phyloP scores from a whole-genome alignment of 495 filamentous ascomycete species.

The Rostrohypoxylon terebratum region DNA sequence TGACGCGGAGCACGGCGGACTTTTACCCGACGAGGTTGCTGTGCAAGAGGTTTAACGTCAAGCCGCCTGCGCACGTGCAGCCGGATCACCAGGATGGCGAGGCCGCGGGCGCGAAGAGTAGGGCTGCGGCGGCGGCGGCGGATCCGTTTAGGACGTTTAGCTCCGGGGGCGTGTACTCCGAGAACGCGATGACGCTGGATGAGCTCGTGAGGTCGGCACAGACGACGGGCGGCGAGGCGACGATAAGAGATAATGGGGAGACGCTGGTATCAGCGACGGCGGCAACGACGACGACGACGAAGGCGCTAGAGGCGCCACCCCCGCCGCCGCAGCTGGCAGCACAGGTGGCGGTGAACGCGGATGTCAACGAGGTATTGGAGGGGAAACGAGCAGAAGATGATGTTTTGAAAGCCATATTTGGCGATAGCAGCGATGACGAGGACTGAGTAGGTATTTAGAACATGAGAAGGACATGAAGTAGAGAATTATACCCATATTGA shows the following conservation, averaged over 20 bases:
- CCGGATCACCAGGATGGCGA: conserved; percentile 59
- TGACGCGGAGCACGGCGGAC: conserved; percentile 78
- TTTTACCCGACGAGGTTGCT: conserved; percentile 87
- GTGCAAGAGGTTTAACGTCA: conserved; percentile 93
- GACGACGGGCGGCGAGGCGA: neutral
- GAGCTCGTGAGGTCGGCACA: conserved; percentile 64
- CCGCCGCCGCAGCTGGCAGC: conserved; percentile 24
- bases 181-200: conserved; percentile 63
- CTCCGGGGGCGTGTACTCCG: conserved; percentile 39
- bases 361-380: conserved; percentile 88
- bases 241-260: neutral
- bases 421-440: conserved; percentile 83
- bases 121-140: no score
- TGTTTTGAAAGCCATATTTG: conserved; percentile 96
- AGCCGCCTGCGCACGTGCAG: conserved; percentile 77
- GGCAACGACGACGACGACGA: conserved; percentile 4
- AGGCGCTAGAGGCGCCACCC: conserved; percentile 25
- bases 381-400: conserved; percentile 83
- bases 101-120: conserved; percentile 42
- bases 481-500: conserved; percentile 25
- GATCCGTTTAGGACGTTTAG: conserved; percentile 46
- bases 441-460: conserved; percentile 27
- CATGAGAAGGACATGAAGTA: neutral
- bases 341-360: conserved; percentile 70
- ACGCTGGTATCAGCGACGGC: neutral